Evolutionary conservation across 2,329 filamentous ascomycete species (phyloP).

Genomic region (Ascochyta rabiei): DNA sequence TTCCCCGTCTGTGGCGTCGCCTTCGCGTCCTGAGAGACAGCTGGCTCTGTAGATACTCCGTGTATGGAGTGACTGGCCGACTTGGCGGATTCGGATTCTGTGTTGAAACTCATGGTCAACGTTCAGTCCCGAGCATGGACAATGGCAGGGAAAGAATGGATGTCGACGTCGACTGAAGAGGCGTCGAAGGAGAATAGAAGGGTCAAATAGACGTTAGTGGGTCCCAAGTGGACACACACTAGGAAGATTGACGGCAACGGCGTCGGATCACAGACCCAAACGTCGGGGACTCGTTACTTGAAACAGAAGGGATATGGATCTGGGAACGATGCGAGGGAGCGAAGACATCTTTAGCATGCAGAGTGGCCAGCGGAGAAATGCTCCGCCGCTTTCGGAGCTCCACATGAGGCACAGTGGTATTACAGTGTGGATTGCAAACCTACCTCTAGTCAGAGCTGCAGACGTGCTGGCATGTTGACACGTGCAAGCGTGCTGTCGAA

Average conservation of each 20-base stretch:
- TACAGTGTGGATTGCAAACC: slow-evolving; percentile 35
- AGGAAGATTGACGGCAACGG: slow-evolving; percentile 37
- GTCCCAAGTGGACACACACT: slow-evolving; percentile 30
- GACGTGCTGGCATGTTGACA: slow-evolving; percentile 38
- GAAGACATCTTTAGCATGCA: slow-evolving; percentile 32
- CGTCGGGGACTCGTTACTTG: slow-evolving; percentile 31
- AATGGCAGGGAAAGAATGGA: slow-evolving; percentile 8
- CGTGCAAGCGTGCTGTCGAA: slow-evolving; percentile 32
- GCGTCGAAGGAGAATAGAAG: slow-evolving; percentile 29
- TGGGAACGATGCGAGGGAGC: slow-evolving; percentile 27
- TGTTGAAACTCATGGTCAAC: slow-evolving; percentile 38
- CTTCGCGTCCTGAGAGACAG: slow-evolving; percentile 33
- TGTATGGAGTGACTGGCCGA: slow-evolving; percentile 22
- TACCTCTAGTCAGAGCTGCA: slow-evolving; percentile 36
- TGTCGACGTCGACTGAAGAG: slow-evolving; percentile 8
- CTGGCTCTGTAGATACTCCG: slow-evolving; percentile 22
- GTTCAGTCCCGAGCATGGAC: slow-evolving; percentile 31
- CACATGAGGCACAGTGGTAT: slow-evolving; percentile 28
- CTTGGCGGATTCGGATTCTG: slow-evolving; percentile 20
- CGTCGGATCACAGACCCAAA: slow-evolving; percentile 32
- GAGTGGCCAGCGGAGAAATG: slow-evolving; percentile 34
- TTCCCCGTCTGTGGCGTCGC: slow-evolving; percentile 25
- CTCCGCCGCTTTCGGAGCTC: slow-evolving; percentile 28
- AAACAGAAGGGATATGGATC: slow-evolving; percentile 36
- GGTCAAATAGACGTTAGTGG: slow-evolving; percentile 39